These are phyloP conservation scores for Triticum aestivum DNA, from an alignment of 176 grass and related monocot genomes.

Conservation along the genomic window DNA sequence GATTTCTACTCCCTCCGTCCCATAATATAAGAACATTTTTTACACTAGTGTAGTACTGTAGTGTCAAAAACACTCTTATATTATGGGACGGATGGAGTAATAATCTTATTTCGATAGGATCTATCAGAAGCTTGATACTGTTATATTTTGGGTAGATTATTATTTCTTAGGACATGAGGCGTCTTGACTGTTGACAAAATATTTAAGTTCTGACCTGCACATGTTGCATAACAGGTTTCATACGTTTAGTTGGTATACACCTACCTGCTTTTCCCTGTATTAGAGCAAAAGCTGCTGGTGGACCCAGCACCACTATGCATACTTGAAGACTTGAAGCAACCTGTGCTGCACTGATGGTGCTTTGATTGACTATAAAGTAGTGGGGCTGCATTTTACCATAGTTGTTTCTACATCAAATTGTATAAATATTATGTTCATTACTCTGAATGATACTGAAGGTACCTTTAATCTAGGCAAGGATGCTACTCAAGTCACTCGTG, in stretches of 20 bases:
- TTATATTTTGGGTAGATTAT: neutral
- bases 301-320: neutral
- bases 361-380: constrained; percentile 1
- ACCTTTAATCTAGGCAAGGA: constrained; percentile 64
- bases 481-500: constrained; percentile 89
- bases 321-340: neutral
- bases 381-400: neutral
- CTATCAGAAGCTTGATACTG: neutral
- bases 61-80: too few relatives aligned
- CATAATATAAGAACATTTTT: too few relatives aligned
- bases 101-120: neutral
- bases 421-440: constrained; percentile 30
- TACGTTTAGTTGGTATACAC: neutral
- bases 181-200: neutral
- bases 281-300: constrained; percentile 15
- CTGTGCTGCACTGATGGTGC: constrained; percentile 3
- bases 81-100: too few relatives aligned
- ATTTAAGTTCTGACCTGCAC: neutral
- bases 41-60: too few relatives aligned
- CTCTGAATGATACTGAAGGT: constrained; percentile 22
- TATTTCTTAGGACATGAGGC: neutral
- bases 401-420: constrained; percentile 2
- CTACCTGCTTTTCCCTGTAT: neutral
- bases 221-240: neutral
- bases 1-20: neutral